Evolutionary conservation across 2,329 filamentous ascomycete species (phyloP).

Genomic region (Rhynchosporium graminicola): DNA sequence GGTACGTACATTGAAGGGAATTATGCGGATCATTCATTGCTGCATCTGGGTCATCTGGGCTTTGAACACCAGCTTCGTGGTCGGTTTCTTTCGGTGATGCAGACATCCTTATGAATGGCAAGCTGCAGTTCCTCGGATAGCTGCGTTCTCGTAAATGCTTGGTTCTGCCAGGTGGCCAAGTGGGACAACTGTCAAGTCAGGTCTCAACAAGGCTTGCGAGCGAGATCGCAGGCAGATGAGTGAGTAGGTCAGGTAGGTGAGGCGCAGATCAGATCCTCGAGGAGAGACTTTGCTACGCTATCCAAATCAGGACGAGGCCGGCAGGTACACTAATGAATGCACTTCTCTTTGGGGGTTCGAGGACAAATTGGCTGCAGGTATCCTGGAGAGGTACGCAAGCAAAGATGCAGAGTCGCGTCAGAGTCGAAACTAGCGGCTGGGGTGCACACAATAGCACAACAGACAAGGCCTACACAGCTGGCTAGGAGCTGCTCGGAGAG

Average conservation of each 20-base stretch:
- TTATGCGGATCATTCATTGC: slow-evolving; percentile 89
- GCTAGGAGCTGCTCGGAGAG: slow-evolving; percentile 16
- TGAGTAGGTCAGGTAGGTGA: not conserved
- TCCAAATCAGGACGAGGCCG: slow-evolving; percentile 20
- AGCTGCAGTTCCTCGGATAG: slow-evolving; percentile 44
- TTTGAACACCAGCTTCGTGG: slow-evolving; percentile 86
- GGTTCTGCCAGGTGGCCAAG: slow-evolving; percentile 22
- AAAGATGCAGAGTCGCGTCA: slow-evolving; percentile 26
- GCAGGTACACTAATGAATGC: slow-evolving; percentile 36
- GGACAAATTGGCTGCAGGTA: slow-evolving; percentile 20
- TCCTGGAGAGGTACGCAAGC: slow-evolving; percentile 12
- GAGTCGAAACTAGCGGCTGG: slow-evolving; percentile 18
- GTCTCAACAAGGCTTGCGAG: slow-evolving; percentile 22
- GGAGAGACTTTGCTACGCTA: slow-evolving; percentile 19
- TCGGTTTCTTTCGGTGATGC: slow-evolving; percentile 89
- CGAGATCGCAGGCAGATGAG: slow-evolving; percentile 14
- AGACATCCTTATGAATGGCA: slow-evolving; percentile 82
- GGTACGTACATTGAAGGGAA: slow-evolving; percentile 61
- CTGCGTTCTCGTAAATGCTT: slow-evolving; percentile 26
- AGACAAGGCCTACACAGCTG: slow-evolving; percentile 26
- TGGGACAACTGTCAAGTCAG: slow-evolving; percentile 21
- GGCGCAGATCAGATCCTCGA: slow-evolving; percentile 18
- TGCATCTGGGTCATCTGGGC: slow-evolving; percentile 85
- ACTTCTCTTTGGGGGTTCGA: slow-evolving; percentile 27
- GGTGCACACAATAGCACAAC: slow-evolving; percentile 1